A percentile compares a stretch with the other conserved stretches of the same genome.
These are phyloP conservation scores for Tulasnella sp. DNA, from an alignment of 768 basidiomycete genomes.

Conservation along the genomic window DNA sequence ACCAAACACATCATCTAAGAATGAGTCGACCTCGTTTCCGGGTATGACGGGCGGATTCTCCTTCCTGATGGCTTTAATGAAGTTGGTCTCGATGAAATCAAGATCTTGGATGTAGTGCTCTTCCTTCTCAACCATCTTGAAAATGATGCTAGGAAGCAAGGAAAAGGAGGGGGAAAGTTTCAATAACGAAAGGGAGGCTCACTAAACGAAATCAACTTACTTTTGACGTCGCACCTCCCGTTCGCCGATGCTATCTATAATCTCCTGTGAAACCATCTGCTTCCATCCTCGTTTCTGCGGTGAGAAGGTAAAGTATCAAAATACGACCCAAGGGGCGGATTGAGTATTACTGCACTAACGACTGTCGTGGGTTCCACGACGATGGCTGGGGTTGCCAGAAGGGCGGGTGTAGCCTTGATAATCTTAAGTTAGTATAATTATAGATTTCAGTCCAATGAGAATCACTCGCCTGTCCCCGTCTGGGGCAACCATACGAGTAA, in stretches of 20 bases:
- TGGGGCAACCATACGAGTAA: conserved; percentile 64
- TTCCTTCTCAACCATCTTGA: conserved; percentile 80
- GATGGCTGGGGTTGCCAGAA: neutral
- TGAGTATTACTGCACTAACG: no score
- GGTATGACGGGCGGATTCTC: conserved; percentile 32
- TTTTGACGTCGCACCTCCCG: conserved; percentile 78
- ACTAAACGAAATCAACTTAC: no score
- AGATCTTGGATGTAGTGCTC: conserved; percentile 85
- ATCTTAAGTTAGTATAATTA: neutral
- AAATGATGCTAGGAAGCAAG: conserved; percentile 46
- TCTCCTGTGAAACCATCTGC: conserved; percentile 37
- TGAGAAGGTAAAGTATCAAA: neutral
- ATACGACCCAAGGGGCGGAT: no score
- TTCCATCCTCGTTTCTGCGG: conserved; percentile 41
- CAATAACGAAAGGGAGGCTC: neutral
- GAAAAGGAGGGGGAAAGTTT: neutral
- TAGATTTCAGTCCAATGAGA: neutral
- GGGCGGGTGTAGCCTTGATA: neutral
- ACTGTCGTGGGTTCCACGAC: neutral
- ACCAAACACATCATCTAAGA: conserved; percentile 35
- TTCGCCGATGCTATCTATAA: conserved; percentile 50
- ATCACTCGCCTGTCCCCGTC: conserved; percentile 16
- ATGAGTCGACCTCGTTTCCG: conserved; percentile 29
- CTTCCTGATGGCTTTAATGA: conserved; percentile 30
- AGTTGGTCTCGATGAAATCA: conserved; percentile 37